phyloP scores from a whole-genome alignment of 2,329 filamentous ascomycete genomes.

The Hymenoscyphus scutula region DNA sequence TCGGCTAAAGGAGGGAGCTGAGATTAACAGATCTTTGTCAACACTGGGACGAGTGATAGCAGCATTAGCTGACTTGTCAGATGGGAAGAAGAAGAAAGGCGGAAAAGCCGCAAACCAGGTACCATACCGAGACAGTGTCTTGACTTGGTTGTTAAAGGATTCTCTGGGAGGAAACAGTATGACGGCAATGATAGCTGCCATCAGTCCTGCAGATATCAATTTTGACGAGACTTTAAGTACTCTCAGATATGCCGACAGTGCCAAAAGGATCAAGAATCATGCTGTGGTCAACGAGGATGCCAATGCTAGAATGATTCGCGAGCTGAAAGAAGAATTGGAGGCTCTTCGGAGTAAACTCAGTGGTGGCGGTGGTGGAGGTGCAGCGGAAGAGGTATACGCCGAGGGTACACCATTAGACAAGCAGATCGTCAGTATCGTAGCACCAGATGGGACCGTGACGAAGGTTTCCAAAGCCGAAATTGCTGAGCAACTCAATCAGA shows the following conservation, averaged over 20 bases:
- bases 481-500: slow-evolving; percentile 91
- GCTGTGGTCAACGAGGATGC: slow-evolving; percentile 98
- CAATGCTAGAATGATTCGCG: slow-evolving; percentile 97
- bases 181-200: slow-evolving; percentile 99
- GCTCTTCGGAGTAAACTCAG: slow-evolving; percentile 83
- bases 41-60: slow-evolving; percentile 97
- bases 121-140: slow-evolving; percentile 92
- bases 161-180: slow-evolving; percentile 97
- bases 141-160: slow-evolving; percentile 97
- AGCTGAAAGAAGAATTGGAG: slow-evolving; percentile 91
- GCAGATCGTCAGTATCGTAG: slow-evolving; percentile 93
- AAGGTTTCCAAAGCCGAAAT: slow-evolving; percentile 99
- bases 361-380: slow-evolving; percentile 50
- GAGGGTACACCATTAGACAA: slow-evolving; percentile 90
- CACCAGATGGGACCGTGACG: slow-evolving; percentile 80
- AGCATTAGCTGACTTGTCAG: slow-evolving; percentile 85
- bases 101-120: slow-evolving; percentile 70
- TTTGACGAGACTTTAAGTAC: slow-evolving; percentile 97
- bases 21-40: slow-evolving; percentile 96
- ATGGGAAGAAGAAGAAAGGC: slow-evolving; percentile 70
- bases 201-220: slow-evolving; percentile 97
- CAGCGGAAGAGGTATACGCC: slow-evolving; percentile 80
- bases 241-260: slow-evolving; percentile 92
- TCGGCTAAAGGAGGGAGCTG: slow-evolving; percentile 92
- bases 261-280: slow-evolving; percentile 99